Base-by-base conservation (phyloP, 768 basidiomycete genomes). In the Russula sp. region DNA sequence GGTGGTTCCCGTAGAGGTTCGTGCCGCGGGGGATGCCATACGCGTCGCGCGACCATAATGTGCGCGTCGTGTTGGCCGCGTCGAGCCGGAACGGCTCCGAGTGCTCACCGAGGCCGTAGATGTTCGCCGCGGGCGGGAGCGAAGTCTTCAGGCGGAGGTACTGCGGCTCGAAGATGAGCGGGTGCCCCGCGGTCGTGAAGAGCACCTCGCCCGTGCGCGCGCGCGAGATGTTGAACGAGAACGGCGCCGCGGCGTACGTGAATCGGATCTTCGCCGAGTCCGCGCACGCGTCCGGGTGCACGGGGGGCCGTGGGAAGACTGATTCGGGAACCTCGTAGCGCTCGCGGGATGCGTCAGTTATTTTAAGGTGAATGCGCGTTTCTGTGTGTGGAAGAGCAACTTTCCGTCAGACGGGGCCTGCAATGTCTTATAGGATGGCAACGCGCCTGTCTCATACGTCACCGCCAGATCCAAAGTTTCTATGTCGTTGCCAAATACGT, bases 21-120 rank as follows among this genome's bases (percentile, higher is more conserved):
- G 82, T 82, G 7, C 81, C 81, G 1, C 66, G 70, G 0, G 85
- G 82, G 13, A 87, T 75, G 34, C 84, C 83, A 63, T 75, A 82
- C 7, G 86, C 79, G 68, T 89, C 87, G 57, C 87, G 80, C 31
- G 82, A 82, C 87, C 87, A 89, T 11, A 88, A 51, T 27, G 79
- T 79, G n/a, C 78, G 76, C 27, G 75, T 78, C 58, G 71, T 74
- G 69, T 77, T 78, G 58, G 70, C 63, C 6, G 73, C 72, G 31
- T 77, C 73, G 32, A 89, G 80, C 18, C 80, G 82, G 79, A 89
- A 88, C 0, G 80, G 68, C 62, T 87, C 80, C 5, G 84, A 83
- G 70, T 87, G 85, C 67, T 88, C 87, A n/a, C 89, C 89, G 10
- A 91, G 78, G 2, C 90, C 90, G 70, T 89, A 90, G 59, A 91